Base-by-base conservation (phyloP, 2,329 filamentous ascomycete genomes). In the Didymellaceae sp. region DNA sequence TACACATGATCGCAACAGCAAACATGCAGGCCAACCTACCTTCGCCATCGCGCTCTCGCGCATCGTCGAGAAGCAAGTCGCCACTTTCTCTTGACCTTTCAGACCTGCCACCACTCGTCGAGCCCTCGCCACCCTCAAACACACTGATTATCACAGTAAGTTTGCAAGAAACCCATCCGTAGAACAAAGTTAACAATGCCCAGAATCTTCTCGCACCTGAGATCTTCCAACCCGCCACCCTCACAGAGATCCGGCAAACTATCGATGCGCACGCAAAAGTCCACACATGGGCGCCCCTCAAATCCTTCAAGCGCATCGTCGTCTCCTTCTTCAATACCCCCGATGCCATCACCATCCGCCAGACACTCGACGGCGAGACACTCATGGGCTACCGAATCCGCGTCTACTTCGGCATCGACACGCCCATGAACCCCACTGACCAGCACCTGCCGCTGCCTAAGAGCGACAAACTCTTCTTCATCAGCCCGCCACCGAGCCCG, bases 241-340 rank as follows among this genome's bases (percentile, higher is more conserved):
- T 93, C 52, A 83, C 88, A 63, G 85, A 82, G 54, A 89, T 93
- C 65, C 86, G 86, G 68, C 81, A 86, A 45, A 84, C 90, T 52
- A 86, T 94, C 71, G 78, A 83, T 65, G 74, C 82, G 40, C 84
- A 86, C n/a, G 87, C 88, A 2, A 80, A 85, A 41, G 85, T 93
- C 58, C 86, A 90, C 75, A 85, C 87, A 52, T 94, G 89, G 81
- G 84, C 88, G 9, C 90, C 90, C 0, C 82, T 94, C 56, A 90
- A 90, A 72, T 91, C 88, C 6, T 91, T 94, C 80, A 84, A 87
- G 58, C 87, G 90, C 71, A 91, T 94, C 66, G 81, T 93, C 62
- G 84, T 89, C 54, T 90, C 88, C 61, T 93, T 94, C 79, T 86
- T 82, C 74, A 84, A 85, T 54, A 79, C 82, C 64, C 82, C 86